Evolutionary conservation across 1,284 basidiomycete genomes (phyloP).

Genomic region (Austropuccinia psidii): DNA sequence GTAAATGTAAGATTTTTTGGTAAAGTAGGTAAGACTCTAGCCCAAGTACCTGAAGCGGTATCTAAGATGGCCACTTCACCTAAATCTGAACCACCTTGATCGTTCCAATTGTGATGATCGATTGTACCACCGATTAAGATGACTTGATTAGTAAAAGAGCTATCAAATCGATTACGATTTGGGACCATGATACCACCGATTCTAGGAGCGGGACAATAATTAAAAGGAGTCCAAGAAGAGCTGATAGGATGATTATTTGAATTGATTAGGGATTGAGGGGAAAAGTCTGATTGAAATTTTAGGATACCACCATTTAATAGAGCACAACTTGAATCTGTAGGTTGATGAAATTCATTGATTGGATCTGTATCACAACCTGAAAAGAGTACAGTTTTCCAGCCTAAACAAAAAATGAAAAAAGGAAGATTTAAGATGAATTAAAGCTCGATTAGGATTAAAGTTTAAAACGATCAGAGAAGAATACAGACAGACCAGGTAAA

Average conservation of each 20-base stretch:
- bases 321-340: neutral
- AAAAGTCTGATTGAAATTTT: neutral
- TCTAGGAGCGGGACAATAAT: constrained; percentile 62
- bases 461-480: neutral
- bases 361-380: constrained; percentile 31
- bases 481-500: constrained; percentile 9
- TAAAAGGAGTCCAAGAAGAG: constrained; percentile 45
- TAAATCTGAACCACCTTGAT: constrained; percentile 54
- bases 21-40: constrained; percentile 62
- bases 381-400: constrained; percentile 14
- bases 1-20: constrained; percentile 55
- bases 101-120: constrained; percentile 59
- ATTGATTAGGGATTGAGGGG: constrained; percentile 42
- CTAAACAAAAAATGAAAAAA: neutral
- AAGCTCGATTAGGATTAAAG: too few species aligned
- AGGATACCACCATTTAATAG: constrained; percentile 13
- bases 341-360: neutral
- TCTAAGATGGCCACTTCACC: constrained; percentile 68
- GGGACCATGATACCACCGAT: constrained; percentile 57
- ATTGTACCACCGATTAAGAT: constrained; percentile 62
- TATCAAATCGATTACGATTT: constrained; percentile 57
- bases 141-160: constrained; percentile 58
- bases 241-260: constrained; percentile 48
- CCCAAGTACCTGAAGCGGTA: constrained; percentile 60
- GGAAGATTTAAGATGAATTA: neutral